Evolutionary conservation across 106 monocot species (phyloP).

Genomic region (Platanthera zijinensis): DNA sequence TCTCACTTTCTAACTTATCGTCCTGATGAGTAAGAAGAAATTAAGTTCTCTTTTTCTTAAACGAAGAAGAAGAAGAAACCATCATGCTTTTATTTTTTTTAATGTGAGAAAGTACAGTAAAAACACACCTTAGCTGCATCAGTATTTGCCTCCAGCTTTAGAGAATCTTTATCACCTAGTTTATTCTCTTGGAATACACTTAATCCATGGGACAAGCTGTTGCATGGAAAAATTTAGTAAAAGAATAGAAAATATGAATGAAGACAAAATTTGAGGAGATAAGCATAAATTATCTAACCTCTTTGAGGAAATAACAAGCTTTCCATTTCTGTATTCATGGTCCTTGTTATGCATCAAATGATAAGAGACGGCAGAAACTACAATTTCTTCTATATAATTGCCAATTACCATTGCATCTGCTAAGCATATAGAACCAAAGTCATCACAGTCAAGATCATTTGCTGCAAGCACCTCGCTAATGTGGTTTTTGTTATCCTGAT

Average conservation of each 20-base stretch:
- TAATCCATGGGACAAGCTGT: slow-evolving; percentile 72
- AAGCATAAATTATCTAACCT: slow-evolving; percentile 28
- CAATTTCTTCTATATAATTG: slow-evolving; percentile 79
- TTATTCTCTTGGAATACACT: slow-evolving; percentile 73
- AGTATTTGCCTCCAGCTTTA: slow-evolving; percentile 34
- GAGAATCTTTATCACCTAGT: slow-evolving; percentile 31
- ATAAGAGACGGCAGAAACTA: slow-evolving; percentile 70
- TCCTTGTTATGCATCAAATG: slow-evolving; percentile 72
- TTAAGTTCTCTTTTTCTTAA: background rate
- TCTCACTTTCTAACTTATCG: slow-evolving; percentile 18
- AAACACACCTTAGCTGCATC: slow-evolving; percentile 33
- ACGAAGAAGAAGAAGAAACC: background rate
- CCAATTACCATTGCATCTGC: slow-evolving; percentile 52
- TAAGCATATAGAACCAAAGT: slow-evolving; percentile 60
- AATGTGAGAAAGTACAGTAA: background rate
- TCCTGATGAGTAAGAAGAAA: slow-evolving; percentile 18
- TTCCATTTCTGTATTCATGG: slow-evolving; percentile 76
- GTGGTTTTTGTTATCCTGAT: slow-evolving; percentile 74
- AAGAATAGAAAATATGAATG: background rate
- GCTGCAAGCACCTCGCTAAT: slow-evolving; percentile 61
- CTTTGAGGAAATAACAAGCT: slow-evolving; percentile 67
- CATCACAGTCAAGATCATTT: slow-evolving; percentile 84
- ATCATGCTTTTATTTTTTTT: background rate
- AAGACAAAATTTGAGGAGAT: slow-evolving; percentile 2
- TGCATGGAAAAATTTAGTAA: slow-evolving; percentile 15